Evolutionary conservation across 2,329 filamentous ascomycete species (phyloP), one percentile per base, ranked within the genome.

Genomic region (Colletotrichum sp.): DNA sequence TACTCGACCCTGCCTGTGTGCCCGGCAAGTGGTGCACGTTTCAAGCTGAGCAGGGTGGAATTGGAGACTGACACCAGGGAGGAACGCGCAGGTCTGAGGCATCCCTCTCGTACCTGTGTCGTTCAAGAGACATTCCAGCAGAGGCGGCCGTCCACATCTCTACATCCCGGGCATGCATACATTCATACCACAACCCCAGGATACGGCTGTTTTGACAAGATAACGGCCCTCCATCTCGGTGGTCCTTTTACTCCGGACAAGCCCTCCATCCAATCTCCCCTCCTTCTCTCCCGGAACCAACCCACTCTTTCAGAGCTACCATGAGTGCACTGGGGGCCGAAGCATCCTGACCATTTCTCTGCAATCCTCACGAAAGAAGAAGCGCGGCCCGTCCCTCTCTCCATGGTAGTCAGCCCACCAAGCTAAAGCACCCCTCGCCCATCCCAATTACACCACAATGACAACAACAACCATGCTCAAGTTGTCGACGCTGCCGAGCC

Each of bases 51-150:
- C 30, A 36, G 34, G 32, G 60, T 64, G 13, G n/a, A 39, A 39
- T 44, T 44, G 34, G 39, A 30, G 30, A 63, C 64, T 76, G 74
- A 74, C 74, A 76, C 70, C 59, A 76, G 74, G 74, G 74, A 76
- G 74, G 74, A 76, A 76, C 74, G 74, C 36, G 44, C 8, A 44
- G 28, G 39, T 74, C 64, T 68, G 44, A 52, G n/a, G 44, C 44
- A 76, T 76, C 74, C 74, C 74, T 76, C 69, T 75, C 69, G 72
- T 75, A 72, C 69, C 74, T 76, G 60, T 44, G 68, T 74, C 74
- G 59, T 71, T 52, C 48, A 39, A 73, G 65, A 76, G 48, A 76
- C 74, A 76, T 76, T 76, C 70, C 74, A 74, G 44, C 44, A 52
- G 59, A 69, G 32, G 25, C 39, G 67, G 28, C 57, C 28, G 36